Conservation (phyloP, 176 grass and related monocot species). For the Oryza brachyantha region DNA sequence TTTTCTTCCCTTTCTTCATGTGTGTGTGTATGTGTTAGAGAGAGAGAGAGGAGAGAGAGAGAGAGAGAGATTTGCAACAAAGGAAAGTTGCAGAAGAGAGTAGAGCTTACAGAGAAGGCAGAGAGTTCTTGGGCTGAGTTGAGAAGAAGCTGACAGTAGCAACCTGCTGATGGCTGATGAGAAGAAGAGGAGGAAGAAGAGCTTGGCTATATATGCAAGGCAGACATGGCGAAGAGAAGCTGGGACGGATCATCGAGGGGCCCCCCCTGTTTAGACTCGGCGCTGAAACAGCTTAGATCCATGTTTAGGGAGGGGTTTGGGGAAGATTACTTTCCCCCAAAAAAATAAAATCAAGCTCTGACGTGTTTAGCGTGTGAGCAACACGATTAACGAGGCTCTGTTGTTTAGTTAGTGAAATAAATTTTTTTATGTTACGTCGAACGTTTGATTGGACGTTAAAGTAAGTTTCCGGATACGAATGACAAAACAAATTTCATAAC, state of each 20-base stretch:
- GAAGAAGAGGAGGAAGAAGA: neutral
- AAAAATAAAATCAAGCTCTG: slow-evolving; percentile 9
- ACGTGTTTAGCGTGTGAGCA: slow-evolving; percentile 21
- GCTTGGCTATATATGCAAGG: slow-evolving; percentile 23
- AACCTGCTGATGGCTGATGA: slow-evolving; percentile 14
- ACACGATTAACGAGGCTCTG: too few species aligned
- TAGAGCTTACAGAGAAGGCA: slow-evolving; percentile 20
- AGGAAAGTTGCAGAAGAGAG: neutral
- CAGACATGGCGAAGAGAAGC: neutral
- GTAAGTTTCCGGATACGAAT: too few species aligned
- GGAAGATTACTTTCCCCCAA: neutral
- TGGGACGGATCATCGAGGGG: neutral
- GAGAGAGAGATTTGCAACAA: neutral
- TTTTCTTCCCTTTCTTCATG: neutral
- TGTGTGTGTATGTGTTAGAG: neutral
- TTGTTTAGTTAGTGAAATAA: too few species aligned
- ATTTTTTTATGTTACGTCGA: too few species aligned
- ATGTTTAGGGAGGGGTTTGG: neutral
- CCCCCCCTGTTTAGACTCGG: neutral
- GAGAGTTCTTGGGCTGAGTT: neutral
- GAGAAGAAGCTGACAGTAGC: slow-evolving; percentile 5
- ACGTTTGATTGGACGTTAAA: too few species aligned
- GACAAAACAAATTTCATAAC: too few species aligned
- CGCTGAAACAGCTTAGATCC: neutral
- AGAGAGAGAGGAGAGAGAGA: neutral